phyloP scores from a whole-genome alignment of 1,284 basidiomycete genomes.

The Austropuccinia psidii region DNA sequence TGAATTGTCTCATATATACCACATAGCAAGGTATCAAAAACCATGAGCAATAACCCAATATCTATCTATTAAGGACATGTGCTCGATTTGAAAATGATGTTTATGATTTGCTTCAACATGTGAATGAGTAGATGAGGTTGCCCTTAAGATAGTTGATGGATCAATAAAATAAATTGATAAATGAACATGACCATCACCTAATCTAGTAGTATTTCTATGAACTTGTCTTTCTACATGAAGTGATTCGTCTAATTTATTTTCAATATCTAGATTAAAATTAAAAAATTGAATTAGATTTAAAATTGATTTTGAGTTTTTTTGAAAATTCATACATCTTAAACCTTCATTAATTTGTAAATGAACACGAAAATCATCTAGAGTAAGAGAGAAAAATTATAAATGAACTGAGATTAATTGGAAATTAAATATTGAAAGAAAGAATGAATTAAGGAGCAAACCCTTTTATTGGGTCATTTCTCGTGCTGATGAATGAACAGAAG shows the following conservation, averaged over 20 bases:
- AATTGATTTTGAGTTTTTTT: not conserved
- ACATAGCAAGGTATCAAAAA: too few relatives aligned
- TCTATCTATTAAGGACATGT: too few relatives aligned
- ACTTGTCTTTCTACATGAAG: slow-evolving; percentile 31
- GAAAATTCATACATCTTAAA: slow-evolving; percentile 5
- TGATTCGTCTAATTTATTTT: slow-evolving; percentile 22
- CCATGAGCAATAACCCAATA: too few relatives aligned
- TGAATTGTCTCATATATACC: too few relatives aligned
- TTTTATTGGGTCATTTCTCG: too few relatives aligned
- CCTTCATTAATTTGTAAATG: slow-evolving; percentile 30
- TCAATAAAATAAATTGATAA: slow-evolving; percentile 25
- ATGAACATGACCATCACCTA: slow-evolving; percentile 31
- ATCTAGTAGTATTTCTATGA: slow-evolving; percentile 23
- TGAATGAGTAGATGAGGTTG: not conserved
- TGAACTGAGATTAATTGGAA: too few relatives aligned
- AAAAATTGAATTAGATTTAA: not conserved
- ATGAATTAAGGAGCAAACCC: too few relatives aligned
- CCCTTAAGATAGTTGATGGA: not conserved
- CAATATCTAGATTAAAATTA: slow-evolving; percentile 12
- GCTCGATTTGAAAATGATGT: too few relatives aligned
- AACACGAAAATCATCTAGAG: slow-evolving; percentile 33
- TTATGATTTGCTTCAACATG: too few relatives aligned
- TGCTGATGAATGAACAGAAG: too few relatives aligned
- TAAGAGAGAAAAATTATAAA: too few relatives aligned
- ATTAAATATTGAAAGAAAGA: too few relatives aligned